Evolutionary conservation across 2,329 filamentous ascomycete genomes (phyloP), one percentile per base, ranked within the genome.

Genomic region (Coniochaeta ligniaria): DNA sequence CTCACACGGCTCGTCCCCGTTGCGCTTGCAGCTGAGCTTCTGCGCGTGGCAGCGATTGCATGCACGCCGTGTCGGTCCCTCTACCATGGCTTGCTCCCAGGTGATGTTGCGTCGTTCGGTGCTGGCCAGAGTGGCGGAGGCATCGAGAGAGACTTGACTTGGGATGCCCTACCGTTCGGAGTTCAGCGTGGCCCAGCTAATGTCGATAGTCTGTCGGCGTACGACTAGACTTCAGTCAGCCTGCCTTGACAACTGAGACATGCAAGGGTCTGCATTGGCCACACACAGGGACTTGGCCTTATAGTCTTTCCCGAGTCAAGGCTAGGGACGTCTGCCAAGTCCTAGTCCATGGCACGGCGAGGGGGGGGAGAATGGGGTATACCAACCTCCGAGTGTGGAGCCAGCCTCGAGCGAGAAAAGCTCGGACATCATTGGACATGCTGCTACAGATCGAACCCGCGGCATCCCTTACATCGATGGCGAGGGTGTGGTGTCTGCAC

Each of bases 21-120:
- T 66, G 57, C 77, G 73, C 65, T 76, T 79, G 69, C 77, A 80
- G 63, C 74, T 76, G 61, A 80, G 71, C 66, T 80, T 80, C 65
- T 79, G 76, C 20, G 67, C 67, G 64, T 80, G 78, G 65, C 77
- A 80, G 63, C 76, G 74, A 66, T 80, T 77, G 68, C 77, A 80
- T 60, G 77, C 77, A 60, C 75, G 77, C 60, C 78, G 74, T 63
- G 68, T 56, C 31, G 54, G 54, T 38, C 54, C 54, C n/a, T 56
- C 54, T 61, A 43, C 45, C 58, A 59, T 59, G 26, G 17, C 43
- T 17, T 26, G 26, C 22, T 16, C n/a, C 6, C 17, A 11, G 26
- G 47, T 31, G 47, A 52, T 52, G 47, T 52, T 31, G 47, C 31
- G 47, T 28, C 47, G 26, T 52, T 52, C 47, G 47, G 47, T 24